Percentiles rank a stretch among this genome's conserved stretches.
Conservation (phyloP, 2,329 filamentous ascomycete species). For the Verticillium dahliae region DNA sequence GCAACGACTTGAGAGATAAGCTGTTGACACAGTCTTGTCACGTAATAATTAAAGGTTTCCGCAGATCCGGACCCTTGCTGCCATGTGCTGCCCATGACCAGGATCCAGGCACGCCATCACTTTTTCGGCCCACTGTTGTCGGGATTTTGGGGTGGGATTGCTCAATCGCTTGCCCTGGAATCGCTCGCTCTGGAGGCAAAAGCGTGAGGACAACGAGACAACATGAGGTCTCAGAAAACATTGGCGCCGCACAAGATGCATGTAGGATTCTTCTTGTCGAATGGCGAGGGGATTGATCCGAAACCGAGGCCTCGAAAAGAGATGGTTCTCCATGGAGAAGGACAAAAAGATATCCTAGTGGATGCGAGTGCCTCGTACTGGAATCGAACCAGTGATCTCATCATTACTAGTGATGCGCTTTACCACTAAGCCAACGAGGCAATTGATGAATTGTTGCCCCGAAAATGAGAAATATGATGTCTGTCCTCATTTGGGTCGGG, state of each 20-base stretch:
- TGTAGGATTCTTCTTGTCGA: no score
- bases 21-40: neutral
- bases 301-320: no score
- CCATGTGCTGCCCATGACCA: neutral
- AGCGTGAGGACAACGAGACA: no score
- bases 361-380: constrained; percentile 9
- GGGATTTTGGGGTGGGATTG: neutral
- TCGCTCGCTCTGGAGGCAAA: neutral
- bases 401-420: constrained; percentile 15
- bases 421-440: constrained; percentile 15
- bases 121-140: neutral
- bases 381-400: constrained; percentile 14
- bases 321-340: neutral
- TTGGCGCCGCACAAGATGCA: no score
- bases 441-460: neutral
- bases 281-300: no score
- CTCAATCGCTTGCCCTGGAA: neutral
- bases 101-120: neutral
- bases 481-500: neutral
- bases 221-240: no score
- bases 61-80: neutral
- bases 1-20: neutral
- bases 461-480: neutral
- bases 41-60: neutral
- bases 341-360: neutral